phyloP scores from a whole-genome alignment of 306 rosid species.

The Glycine latifolia region DNA sequence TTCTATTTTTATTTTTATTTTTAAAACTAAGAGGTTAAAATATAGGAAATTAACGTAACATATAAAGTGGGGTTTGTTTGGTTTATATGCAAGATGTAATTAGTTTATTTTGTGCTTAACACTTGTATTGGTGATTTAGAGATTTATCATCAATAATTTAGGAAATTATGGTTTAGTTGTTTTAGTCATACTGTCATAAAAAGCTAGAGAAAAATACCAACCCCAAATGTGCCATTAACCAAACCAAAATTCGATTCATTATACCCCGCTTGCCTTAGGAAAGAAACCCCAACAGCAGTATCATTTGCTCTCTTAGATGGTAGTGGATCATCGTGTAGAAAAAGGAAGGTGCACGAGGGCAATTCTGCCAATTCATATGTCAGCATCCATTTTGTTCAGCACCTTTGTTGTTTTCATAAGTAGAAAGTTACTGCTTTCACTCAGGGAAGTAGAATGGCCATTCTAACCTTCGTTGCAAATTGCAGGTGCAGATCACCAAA shows the following conservation, averaged over 20 bases:
- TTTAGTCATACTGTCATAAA: neutral
- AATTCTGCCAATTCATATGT: neutral
- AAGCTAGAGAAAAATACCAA: neutral
- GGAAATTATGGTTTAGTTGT: no score
- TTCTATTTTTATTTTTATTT: no score
- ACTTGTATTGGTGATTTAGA: no score
- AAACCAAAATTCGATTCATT: slow-evolving; percentile 2
- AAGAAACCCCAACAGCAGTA: neutral
- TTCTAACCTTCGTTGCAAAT: neutral
- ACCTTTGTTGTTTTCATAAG: neutral
- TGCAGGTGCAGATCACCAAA: slow-evolving; percentile 30
- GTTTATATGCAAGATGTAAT: no score
- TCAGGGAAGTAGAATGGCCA: neutral
- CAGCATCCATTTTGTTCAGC: slow-evolving; percentile 16
- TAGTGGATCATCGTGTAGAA: neutral
- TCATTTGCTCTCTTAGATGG: neutral
- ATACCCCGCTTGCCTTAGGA: neutral
- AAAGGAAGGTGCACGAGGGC: neutral
- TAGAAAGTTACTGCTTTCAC: neutral
- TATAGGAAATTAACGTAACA: no score
- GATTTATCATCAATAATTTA: no score
- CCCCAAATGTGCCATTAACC: neutral
- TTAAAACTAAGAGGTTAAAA: no score
- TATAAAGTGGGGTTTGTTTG: no score
- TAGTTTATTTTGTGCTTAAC: no score